Evolutionary conservation across 345 rosid genomes (phyloP).

Genomic region (Melaleuca alternifolia): DNA sequence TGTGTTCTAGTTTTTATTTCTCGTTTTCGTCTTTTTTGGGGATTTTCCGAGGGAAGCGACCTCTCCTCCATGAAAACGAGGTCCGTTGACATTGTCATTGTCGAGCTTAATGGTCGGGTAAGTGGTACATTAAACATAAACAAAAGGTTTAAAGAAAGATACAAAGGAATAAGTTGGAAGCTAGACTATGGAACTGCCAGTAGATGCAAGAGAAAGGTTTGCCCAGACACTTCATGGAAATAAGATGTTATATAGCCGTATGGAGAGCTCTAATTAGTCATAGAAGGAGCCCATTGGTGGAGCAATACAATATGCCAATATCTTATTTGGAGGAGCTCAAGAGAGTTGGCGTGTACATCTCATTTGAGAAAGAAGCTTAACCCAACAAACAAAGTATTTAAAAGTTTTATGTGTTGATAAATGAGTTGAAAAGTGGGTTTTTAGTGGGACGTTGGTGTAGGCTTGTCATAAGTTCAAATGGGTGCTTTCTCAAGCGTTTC

Average conservation of each 20-base stretch:
- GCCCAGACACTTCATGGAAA: background rate
- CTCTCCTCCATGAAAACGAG: no score
- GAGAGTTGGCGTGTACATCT: background rate
- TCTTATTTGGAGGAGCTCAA: background rate
- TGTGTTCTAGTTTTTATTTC: no score
- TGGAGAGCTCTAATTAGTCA: background rate
- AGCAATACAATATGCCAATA: background rate
- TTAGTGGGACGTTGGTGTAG: background rate
- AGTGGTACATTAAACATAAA: no score
- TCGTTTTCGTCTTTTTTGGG: no score
- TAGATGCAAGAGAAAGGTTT: background rate
- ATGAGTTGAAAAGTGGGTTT: background rate
- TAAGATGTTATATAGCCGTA: background rate
- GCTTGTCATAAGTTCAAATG: background rate
- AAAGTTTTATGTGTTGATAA: background rate
- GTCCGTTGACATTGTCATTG: no score
- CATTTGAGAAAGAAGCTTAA: background rate
- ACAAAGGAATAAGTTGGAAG: no score
- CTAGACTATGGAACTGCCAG: background rate
- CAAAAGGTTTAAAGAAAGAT: no score
- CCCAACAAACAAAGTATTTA: background rate
- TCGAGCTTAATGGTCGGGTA: no score
- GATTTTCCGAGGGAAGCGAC: no score
- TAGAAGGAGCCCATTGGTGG: background rate
- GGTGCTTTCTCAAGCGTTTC: background rate